Evolutionary conservation across 176 grass and related monocot genomes (phyloP), one percentile per base, ranked within the genome.

Genomic region (Triticum dicoccoides): DNA sequence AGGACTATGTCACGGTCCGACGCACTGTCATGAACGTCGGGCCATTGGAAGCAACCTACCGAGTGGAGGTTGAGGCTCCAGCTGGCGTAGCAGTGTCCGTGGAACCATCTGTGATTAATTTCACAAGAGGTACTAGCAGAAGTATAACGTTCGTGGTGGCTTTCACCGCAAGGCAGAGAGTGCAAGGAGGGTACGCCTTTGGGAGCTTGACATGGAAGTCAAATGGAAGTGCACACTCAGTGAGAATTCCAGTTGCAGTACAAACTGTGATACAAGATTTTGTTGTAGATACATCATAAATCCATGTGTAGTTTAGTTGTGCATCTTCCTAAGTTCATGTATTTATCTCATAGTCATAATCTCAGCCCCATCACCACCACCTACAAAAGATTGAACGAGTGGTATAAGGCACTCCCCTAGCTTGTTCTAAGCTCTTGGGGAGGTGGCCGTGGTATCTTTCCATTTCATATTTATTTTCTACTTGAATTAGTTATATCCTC

Each of bases 191-290:
- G 59, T 61, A 61, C 59, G 9, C 21, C 21, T 61, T 93, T 2
- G 88, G 91, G 2, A 90, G 88, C 78, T 24, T 93, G 9, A 83
- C 82, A 2, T 93, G 88, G 39, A 42, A 1, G 91, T 14, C 35
- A 1, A 85, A 73, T 42, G 81, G 8, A 20, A 5, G 17, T 0
- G n/a, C 3, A 0, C 88, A 90, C 25, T 62, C 33, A 0, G 85
- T 90, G 18, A 87, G 88, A 21, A 90, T 93, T 17, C 91, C 82
- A 0, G 21, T 90, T 0, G 88, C 81, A 0, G 56, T 82, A 15
- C 77, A 77, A 0, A 78, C 62, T 0, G 58, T 93, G 1, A 82
- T 93, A 17, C 6, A 85, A 3, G 78, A 93, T n/a, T 21, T 23
- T 61, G 21, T 35, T 35, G 34, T 4, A 35, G 34, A 35, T 35